A percentile compares a stretch with the other conserved stretches of the same genome.
Conservation (phyloP, 164 flowering plant genomes). For the Magnolia officinalis region DNA sequence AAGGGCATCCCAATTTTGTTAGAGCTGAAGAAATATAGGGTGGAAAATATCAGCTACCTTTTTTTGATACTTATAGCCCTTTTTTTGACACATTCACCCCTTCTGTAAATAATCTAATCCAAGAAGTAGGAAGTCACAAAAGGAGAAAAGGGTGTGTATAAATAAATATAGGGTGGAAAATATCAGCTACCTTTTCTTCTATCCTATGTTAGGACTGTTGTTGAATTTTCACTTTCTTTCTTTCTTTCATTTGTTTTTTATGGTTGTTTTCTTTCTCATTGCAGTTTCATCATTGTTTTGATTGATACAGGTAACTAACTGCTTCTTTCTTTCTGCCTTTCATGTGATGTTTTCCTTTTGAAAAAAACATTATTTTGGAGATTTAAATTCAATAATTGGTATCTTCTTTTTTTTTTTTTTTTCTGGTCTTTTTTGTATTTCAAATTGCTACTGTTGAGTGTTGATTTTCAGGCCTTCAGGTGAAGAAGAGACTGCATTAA, state of each 20-base stretch:
- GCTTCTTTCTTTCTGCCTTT: background rate
- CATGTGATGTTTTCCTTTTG: background rate
- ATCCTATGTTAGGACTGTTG: background rate
- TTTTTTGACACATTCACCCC: background rate
- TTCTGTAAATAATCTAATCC: no score
- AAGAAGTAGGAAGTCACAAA: no score
- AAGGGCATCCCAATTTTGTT: conserved; percentile 90
- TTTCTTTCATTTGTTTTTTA: background rate
- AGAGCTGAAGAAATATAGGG: conserved; percentile 41
- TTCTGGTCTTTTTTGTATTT: background rate
- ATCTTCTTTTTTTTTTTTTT: background rate
- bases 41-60: no score
- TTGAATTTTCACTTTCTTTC: background rate
- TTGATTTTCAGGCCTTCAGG: conserved; percentile 7
- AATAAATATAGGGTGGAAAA: no score
- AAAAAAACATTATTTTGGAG: background rate
- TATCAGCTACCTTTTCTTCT: background rate
- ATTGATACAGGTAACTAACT: background rate
- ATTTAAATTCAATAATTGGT: background rate
- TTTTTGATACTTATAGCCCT: background rate
- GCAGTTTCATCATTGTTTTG: background rate
- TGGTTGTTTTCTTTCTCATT: background rate
- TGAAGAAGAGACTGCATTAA: background rate
- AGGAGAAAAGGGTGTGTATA: no score
- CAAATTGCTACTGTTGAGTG: background rate